A percentile compares a stretch with the other conserved stretches of the same genome.
Evolutionary conservation across 2,329 filamentous ascomycete species (phyloP).

Genomic region (Fusarium abutilonis): DNA sequence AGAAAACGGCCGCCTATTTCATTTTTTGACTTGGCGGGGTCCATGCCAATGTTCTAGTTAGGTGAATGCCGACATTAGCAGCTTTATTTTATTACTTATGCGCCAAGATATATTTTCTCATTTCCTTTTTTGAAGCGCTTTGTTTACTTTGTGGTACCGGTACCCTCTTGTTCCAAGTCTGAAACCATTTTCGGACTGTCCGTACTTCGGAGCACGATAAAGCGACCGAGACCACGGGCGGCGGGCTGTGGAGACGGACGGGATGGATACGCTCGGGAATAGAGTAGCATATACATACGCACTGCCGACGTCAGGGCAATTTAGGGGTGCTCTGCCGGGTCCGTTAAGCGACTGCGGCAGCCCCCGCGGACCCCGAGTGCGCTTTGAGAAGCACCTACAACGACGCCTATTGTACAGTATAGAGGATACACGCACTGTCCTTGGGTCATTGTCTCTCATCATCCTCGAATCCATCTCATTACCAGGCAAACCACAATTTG

Average conservation of each 20-base stretch:
- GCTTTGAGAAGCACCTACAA: slow-evolving; percentile 1
- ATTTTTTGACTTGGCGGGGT: slow-evolving; percentile 29
- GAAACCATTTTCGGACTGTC: background rate
- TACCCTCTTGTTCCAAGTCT: background rate
- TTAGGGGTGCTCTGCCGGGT: slow-evolving; percentile 29
- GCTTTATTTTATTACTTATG: background rate
- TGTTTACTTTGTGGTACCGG: slow-evolving; percentile 5
- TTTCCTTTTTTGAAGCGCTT: background rate
- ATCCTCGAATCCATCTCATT: slow-evolving; percentile 6
- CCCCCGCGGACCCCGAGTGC: background rate
- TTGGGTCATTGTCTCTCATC: slow-evolving; percentile 21
- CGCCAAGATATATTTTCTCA: slow-evolving; percentile 4
- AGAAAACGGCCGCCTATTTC: slow-evolving; percentile 19
- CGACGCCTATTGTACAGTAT: slow-evolving; percentile 12
- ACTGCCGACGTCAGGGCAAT: slow-evolving; percentile 39
- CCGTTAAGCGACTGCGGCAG: slow-evolving; percentile 9
- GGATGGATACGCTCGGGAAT: background rate
- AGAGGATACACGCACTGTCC: slow-evolving; percentile 7
- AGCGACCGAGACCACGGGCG: background rate
- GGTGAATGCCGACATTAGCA: background rate
- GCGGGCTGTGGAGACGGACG: slow-evolving; percentile 31
- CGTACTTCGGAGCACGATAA: slow-evolving; percentile 10
- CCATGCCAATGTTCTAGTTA: slow-evolving; percentile 10
- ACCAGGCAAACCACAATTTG: slow-evolving; percentile 23
- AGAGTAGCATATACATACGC: background rate